These are phyloP conservation scores for Penicillium malachiteum DNA, from an alignment of 495 filamentous ascomycete genomes.

Conservation along the genomic window DNA sequence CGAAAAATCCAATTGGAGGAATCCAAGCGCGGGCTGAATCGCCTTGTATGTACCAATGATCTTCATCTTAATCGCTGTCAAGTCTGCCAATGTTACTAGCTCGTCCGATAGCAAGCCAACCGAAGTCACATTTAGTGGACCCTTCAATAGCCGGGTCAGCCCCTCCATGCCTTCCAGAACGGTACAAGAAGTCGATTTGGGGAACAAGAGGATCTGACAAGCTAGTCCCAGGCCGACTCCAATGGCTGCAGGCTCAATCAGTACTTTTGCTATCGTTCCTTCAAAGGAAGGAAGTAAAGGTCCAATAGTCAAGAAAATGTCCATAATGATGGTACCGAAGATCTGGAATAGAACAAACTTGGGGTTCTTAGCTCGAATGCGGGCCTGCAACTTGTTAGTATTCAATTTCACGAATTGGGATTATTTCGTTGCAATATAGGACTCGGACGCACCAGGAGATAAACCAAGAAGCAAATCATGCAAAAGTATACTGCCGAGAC, in stretches of 20 bases:
- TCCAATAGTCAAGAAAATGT: slow-evolving; percentile 34
- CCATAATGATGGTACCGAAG: slow-evolving; percentile 40
- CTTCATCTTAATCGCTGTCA: slow-evolving; percentile 20
- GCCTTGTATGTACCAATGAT: slow-evolving; percentile 18
- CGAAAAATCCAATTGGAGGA: slow-evolving; percentile 31
- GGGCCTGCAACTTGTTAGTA: slow-evolving; percentile 21
- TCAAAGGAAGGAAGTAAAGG: slow-evolving; percentile 38
- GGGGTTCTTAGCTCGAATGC: slow-evolving; percentile 39
- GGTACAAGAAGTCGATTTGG: slow-evolving; percentile 37
- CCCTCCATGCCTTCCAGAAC: slow-evolving; percentile 37
- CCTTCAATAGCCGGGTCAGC: slow-evolving; percentile 28
- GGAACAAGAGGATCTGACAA: slow-evolving; percentile 40
- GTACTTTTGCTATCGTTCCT: slow-evolving; percentile 35
- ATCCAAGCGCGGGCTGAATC: slow-evolving; percentile 26
- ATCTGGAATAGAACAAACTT: slow-evolving; percentile 34
- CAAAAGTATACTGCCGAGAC: slow-evolving; percentile 37
- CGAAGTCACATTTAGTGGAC: slow-evolving; percentile 27
- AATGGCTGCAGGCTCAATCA: slow-evolving; percentile 38
- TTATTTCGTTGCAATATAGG: too few species aligned
- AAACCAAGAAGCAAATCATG: slow-evolving; percentile 37
- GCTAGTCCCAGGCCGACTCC: slow-evolving; percentile 40
- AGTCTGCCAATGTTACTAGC: slow-evolving; percentile 8
- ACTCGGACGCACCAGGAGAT: slow-evolving; percentile 28
- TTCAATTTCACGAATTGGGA: neutral
- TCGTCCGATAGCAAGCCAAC: slow-evolving; percentile 16